Evolutionary conservation across 1,284 basidiomycete species (phyloP).

Genomic region (Ceratobasidium sp.): DNA sequence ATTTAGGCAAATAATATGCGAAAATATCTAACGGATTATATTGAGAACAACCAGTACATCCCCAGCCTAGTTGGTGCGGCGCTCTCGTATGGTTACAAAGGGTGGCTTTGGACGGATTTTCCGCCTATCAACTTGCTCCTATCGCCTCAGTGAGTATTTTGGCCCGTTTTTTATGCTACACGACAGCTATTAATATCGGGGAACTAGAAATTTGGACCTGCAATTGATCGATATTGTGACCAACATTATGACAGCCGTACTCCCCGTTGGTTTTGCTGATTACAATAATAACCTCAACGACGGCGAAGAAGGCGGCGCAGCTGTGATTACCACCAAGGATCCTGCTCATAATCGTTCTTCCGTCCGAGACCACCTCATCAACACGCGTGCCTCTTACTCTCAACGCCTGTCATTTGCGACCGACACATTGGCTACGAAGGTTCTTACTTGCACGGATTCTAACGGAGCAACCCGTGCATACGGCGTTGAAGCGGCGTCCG

Average conservation of each 20-base stretch:
- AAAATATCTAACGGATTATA: slow-evolving; percentile 12
- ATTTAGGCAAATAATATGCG: slow-evolving; percentile 37
- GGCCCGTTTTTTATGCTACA: too few relatives aligned
- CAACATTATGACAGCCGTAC: slow-evolving; percentile 33
- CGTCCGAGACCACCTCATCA: slow-evolving; percentile 37
- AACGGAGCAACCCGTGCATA: slow-evolving; percentile 29
- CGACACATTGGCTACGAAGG: slow-evolving; percentile 34
- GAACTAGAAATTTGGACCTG: slow-evolving; percentile 5
- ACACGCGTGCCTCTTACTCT: slow-evolving; percentile 22
- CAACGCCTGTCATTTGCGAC: slow-evolving; percentile 32
- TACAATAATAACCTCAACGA: slow-evolving; percentile 43
- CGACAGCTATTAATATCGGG: too few relatives aligned
- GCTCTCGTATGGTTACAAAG: slow-evolving; percentile 34
- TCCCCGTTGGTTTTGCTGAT: slow-evolving; percentile 23
- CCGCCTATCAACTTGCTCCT: slow-evolving; percentile 25
- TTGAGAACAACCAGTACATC: slow-evolving; percentile 39
- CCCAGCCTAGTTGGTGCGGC: slow-evolving; percentile 13
- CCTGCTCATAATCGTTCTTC: slow-evolving; percentile 31
- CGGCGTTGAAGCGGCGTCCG: slow-evolving; percentile 32
- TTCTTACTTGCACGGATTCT: slow-evolving; percentile 35
- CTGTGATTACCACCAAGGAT: slow-evolving; percentile 31
- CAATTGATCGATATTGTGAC: slow-evolving; percentile 35
- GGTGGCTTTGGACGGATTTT: slow-evolving; percentile 41
- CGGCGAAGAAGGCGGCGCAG: slow-evolving; percentile 35
- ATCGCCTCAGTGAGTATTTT: slow-evolving; percentile 17